Evolutionary conservation across 352 stramenopile genomes (phyloP).

Genomic region (Peronospora farinosa): DNA sequence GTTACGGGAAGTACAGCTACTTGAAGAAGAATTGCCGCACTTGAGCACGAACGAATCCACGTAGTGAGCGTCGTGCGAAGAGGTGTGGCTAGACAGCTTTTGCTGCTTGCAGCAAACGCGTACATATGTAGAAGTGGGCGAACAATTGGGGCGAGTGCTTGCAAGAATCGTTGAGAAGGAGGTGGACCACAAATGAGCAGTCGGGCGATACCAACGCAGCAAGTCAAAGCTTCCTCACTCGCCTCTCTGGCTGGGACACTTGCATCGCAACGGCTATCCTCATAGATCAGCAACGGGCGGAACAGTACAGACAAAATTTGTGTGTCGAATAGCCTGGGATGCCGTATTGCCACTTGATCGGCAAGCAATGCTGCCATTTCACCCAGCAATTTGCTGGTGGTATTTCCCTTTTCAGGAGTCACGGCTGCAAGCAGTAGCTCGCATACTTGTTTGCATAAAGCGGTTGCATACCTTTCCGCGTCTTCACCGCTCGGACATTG

Average conservation of each 20-base stretch:
- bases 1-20: constrained; percentile 45
- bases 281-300: constrained; percentile 55
- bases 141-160: constrained; percentile 39
- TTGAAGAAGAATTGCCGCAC: constrained; percentile 42
- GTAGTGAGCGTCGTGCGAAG: constrained; percentile 20
- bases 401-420: constrained; percentile 34
- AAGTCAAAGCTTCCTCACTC: constrained; percentile 44
- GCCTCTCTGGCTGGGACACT: constrained; percentile 1
- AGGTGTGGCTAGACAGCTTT: constrained; percentile 41
- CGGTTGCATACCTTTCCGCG: constrained; percentile 34
- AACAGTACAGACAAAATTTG: constrained; percentile 56
- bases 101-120: constrained; percentile 57
- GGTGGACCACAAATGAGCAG: constrained; percentile 66
- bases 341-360: constrained; percentile 44
- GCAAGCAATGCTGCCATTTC: constrained; percentile 65
- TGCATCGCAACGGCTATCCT: constrained; percentile 25
- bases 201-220: constrained; percentile 45
- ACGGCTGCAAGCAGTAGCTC: constrained; percentile 41
- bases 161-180: constrained; percentile 46
- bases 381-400: constrained; percentile 60
- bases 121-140: constrained; percentile 69
- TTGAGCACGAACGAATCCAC: constrained; percentile 47
- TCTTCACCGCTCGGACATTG: constrained; percentile 49
- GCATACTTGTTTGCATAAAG: constrained; percentile 50
- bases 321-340: constrained; percentile 40